phyloP scores from a whole-genome alignment of 306 rosid species.

The Pterocarpus santalinus region DNA sequence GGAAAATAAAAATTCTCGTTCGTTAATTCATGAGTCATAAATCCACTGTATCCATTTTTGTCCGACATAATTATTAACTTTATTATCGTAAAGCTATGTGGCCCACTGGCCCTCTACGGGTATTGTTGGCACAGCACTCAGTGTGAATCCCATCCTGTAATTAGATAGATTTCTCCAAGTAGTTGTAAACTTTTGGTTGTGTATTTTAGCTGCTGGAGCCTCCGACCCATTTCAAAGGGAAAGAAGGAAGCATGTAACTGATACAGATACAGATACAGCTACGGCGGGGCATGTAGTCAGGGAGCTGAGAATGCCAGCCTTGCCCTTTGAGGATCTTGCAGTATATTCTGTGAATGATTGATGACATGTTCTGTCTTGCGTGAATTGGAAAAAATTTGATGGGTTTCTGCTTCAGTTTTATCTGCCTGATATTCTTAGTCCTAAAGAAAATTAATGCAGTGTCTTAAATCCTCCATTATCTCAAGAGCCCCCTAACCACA shows the following conservation, averaged over 20 bases:
- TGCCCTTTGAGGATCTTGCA: constrained; percentile 41
- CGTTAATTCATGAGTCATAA: not conserved
- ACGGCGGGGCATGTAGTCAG: no score
- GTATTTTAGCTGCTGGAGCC: no score
- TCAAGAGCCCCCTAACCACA: no score
- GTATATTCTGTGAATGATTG: constrained; percentile 62
- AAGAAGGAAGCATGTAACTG: no score
- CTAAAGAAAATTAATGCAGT: no score
- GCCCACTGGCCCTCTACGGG: not conserved
- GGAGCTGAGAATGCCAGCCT: no score
- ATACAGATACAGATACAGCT: no score
- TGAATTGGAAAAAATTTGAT: no score
- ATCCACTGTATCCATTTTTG: constrained; percentile 8
- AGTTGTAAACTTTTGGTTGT: not conserved
- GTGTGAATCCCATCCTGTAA: not conserved
- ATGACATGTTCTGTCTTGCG: constrained; percentile 35
- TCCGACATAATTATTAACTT: not conserved
- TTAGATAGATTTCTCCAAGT: not conserved
- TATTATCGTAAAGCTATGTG: not conserved
- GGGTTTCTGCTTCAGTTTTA: no score
- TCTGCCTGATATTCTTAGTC: no score
- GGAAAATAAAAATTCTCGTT: not conserved
- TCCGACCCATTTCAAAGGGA: no score
- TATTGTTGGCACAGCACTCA: not conserved
- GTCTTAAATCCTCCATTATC: not conserved